phyloP scores from a whole-genome alignment of 148 eudicot genomes.

The Amaranthus palmeri region DNA sequence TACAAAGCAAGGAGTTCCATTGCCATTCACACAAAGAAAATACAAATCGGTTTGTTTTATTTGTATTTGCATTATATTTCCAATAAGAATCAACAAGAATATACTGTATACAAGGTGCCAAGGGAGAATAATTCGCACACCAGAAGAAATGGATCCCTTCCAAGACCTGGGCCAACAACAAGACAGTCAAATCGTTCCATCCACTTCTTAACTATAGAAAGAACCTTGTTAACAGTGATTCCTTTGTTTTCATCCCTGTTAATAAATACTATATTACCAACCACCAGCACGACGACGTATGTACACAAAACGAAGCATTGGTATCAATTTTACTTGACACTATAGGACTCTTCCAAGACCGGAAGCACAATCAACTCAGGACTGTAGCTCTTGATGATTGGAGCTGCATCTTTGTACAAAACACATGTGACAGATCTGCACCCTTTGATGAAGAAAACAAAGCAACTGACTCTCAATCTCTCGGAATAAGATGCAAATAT shows the following conservation, averaged over 20 bases:
- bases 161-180: conserved; percentile 97
- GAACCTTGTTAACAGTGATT: conserved; percentile 46
- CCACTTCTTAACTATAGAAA: conserved; percentile 81
- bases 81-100: not conserved
- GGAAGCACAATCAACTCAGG: conserved; percentile 99
- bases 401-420: conserved; percentile 97
- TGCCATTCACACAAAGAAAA: too few relatives aligned
- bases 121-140: conserved; percentile 34
- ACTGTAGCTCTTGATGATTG: conserved; percentile 87
- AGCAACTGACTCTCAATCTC: conserved; percentile 6
- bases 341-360: conserved; percentile 86
- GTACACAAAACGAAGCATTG: not conserved
- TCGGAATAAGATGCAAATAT: not conserved
- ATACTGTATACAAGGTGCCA: conserved; percentile 9
- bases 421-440: conserved; percentile 95
- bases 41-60: too few relatives aligned
- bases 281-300: not conserved
- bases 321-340: conserved; percentile 46
- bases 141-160: conserved; percentile 95
- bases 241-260: conserved; percentile 71
- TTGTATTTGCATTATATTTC: too few relatives aligned
- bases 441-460: conserved; percentile 45
- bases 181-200: conserved; percentile 96
- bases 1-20: too few relatives aligned
- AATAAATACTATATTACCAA: conserved; percentile 14